phyloP scores from a whole-genome alignment of 768 basidiomycete species.

The Exsudoporus frostii region DNA sequence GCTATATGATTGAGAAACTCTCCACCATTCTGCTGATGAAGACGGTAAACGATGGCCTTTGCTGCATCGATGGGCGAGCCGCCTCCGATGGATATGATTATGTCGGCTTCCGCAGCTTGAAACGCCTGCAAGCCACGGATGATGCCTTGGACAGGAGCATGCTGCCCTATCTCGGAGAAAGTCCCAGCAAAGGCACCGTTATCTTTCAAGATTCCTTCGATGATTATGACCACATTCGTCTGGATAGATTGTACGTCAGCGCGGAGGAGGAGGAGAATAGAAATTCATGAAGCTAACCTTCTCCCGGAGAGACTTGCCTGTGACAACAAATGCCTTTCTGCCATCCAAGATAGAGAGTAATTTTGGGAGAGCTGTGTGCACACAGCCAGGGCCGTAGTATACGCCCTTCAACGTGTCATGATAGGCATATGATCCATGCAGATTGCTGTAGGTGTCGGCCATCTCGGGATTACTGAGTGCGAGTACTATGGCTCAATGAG shows the following conservation, averaged over 20 bases:
- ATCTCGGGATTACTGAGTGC: not conserved
- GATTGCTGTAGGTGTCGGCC: slow-evolving; percentile 7
- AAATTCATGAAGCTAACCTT: slow-evolving; percentile 41
- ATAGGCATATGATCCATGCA: slow-evolving; percentile 60
- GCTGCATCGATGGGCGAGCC: slow-evolving; percentile 79
- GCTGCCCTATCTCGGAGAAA: slow-evolving; percentile 72
- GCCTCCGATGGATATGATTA: slow-evolving; percentile 73
- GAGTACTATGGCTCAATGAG: not conserved
- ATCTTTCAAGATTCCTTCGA: slow-evolving; percentile 48
- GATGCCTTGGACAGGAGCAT: slow-evolving; percentile 68
- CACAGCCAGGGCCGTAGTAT: slow-evolving; percentile 69
- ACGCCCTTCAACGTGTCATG: slow-evolving; percentile 65
- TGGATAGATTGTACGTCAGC: slow-evolving; percentile 16
- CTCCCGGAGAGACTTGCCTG: slow-evolving; percentile 62
- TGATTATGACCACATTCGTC: slow-evolving; percentile 24
- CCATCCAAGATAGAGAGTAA: slow-evolving; percentile 52
- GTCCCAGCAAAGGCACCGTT: slow-evolving; percentile 60
- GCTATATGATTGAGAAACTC: slow-evolving; percentile 63
- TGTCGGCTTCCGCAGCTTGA: slow-evolving; percentile 56
- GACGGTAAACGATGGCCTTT: slow-evolving; percentile 66
- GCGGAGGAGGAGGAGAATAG: not conserved
- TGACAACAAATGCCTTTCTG: slow-evolving; percentile 67
- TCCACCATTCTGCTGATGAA: slow-evolving; percentile 55
- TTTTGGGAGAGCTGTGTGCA: slow-evolving; percentile 60
- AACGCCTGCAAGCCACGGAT: slow-evolving; percentile 52